phyloP scores from a whole-genome alignment of 129 eudicot genomes.

The Tagetes patula region DNA sequence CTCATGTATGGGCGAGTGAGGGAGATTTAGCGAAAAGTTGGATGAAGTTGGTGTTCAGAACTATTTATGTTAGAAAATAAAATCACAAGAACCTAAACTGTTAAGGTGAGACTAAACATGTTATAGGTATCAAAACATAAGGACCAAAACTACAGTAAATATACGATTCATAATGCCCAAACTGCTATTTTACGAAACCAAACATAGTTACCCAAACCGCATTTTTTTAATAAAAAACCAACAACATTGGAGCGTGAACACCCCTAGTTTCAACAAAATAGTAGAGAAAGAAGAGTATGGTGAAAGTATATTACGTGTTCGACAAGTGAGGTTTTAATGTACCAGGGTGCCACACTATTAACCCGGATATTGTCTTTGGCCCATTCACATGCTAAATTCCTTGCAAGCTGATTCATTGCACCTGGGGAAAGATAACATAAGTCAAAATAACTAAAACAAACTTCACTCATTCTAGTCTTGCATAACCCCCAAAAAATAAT shows the following conservation, averaged over 20 bases:
- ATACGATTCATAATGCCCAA: too few relatives aligned
- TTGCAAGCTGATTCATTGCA: slow-evolving; percentile 88
- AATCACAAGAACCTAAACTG: too few relatives aligned
- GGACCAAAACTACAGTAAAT: too few relatives aligned
- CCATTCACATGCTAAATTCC: slow-evolving; percentile 92
- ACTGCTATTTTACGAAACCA: neutral
- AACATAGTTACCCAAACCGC: neutral
- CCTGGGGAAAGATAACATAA: slow-evolving; percentile 33
- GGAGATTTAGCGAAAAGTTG: too few relatives aligned
- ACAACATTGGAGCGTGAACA: neutral
- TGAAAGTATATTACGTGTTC: slow-evolving; percentile 46
- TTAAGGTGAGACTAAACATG: too few relatives aligned
- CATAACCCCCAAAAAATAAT: neutral
- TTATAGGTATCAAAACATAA: too few relatives aligned
- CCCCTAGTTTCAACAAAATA: neutral
- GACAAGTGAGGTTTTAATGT: slow-evolving; percentile 66
- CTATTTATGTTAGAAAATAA: too few relatives aligned
- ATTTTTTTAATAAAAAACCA: too few relatives aligned
- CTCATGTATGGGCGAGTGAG: too few relatives aligned
- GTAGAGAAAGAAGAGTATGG: neutral
- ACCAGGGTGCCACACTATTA: slow-evolving; percentile 76
- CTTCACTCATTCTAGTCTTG: neutral
- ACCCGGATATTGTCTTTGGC: slow-evolving; percentile 72
- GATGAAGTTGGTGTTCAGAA: too few relatives aligned
- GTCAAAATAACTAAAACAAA: neutral